Evolutionary conservation across 768 basidiomycete species (phyloP), one percentile per base, ranked within the genome.

Genomic region (Rhizopogon vinicolor): DNA sequence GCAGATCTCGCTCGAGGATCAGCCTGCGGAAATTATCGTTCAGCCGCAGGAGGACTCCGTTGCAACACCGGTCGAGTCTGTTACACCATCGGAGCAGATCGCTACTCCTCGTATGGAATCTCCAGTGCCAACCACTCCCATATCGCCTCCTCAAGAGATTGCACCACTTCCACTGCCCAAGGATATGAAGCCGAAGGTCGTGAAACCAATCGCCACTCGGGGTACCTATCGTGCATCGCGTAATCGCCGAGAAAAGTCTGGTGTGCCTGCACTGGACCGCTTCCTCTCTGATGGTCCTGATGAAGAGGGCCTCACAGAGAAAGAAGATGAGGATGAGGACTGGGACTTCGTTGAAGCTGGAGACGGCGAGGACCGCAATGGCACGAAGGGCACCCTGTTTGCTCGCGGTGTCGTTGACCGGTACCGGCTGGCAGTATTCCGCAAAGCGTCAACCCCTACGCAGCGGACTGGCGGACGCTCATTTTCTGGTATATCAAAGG

Each of bases 401-500:
- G 87, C 93, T 42, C 84, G 92, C n/a, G 93, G 93, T 5, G 89
- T 94, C 46, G 91, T 93, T 51, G 93, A 96, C 67, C 80, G 88
- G 52, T 96, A 95, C 67, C 79, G 83, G 55, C 75, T 96, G 52
- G 85, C 89, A 14, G 91, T 93, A 19, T 93, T 93, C 80, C 81
- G 91, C 53, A 93, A 92, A 67, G 78, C 80, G n/a, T 84, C 86
- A 13, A 87, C 85, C 10, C 84, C 87, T 5, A 74, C 75, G 42
- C 75, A 78, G 48, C 75, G 79, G 12, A 62, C 73, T 14, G 67
- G 63, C 3, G 72, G 75, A 6, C 76, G 83, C 22, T 77, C 80
- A 7, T 73, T 78, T 57, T 87, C 88, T 18, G 83, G 81, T 25
- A 68, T 80, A 59, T 88, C 86, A 37, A 77, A 78, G 29, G 76